Evolutionary conservation across 192 early-diverging fungal genomes (phyloP).

Genomic region (Geranomyces variabilis): DNA sequence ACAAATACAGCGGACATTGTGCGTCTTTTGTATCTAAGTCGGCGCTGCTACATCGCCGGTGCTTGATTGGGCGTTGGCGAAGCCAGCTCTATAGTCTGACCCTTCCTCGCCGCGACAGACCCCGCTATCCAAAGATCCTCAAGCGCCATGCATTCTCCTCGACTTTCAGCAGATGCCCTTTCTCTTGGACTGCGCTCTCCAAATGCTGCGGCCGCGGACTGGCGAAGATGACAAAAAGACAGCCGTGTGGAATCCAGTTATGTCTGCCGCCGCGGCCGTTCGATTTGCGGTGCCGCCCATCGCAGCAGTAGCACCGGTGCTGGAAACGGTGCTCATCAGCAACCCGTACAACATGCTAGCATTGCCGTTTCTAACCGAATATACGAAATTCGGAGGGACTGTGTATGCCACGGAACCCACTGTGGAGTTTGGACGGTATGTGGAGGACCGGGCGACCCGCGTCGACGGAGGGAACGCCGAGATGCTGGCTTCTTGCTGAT

Average conservation of each 20-base stretch:
- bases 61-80: too few relatives aligned
- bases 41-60: too few relatives aligned
- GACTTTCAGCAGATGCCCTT: conserved; percentile 20
- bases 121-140: conserved; percentile 24
- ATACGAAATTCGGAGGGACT: conserved; percentile 73
- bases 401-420: conserved; percentile 83
- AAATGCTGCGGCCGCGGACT: neutral
- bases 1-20: too few relatives aligned
- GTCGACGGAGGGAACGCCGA: too few relatives aligned
- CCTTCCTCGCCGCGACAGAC: neutral
- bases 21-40: too few relatives aligned
- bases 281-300: conserved; percentile 20
- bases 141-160: conserved; percentile 26
- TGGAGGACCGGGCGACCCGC: neutral
- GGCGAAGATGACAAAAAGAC: neutral
- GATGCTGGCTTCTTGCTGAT: neutral
- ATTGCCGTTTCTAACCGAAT: conserved; percentile 83
- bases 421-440: conserved; percentile 72
- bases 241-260: neutral
- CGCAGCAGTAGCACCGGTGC: conserved; percentile 14
- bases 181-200: conserved; percentile 31
- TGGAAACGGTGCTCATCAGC: conserved; percentile 78
- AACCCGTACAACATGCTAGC: conserved; percentile 75
- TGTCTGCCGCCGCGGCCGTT: neutral
- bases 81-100: too few relatives aligned